Conservation (phyloP, 768 basidiomycete genomes). For the Tulasnella calospora region DNA sequence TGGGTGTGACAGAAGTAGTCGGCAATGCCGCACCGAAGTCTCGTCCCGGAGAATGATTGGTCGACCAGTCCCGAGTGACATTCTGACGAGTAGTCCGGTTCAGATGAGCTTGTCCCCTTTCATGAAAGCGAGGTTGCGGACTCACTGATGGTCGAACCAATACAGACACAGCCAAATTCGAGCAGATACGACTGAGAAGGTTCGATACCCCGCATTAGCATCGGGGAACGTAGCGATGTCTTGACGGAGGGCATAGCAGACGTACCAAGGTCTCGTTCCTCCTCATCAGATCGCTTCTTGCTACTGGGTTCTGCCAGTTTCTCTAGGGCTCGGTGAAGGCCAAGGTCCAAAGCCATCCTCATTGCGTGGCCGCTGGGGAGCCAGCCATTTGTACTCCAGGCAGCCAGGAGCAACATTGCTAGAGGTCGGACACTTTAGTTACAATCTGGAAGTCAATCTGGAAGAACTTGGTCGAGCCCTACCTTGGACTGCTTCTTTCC, state of each 20-base stretch:
- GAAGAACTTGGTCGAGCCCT: conserved; percentile 27
- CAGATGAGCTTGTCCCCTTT: not conserved
- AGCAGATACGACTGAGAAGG: conserved; percentile 69
- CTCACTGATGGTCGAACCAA: conserved; percentile 94
- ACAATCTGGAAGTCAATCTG: not conserved
- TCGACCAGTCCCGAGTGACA: conserved; percentile 87
- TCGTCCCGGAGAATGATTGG: conserved; percentile 89
- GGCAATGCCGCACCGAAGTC: conserved; percentile 77
- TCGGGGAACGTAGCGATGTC: not conserved
- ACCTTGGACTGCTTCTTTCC: conserved; percentile 95
- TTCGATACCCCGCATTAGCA: not conserved
- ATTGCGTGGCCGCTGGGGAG: conserved; percentile 92
- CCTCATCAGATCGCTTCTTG: conserved; percentile 58
- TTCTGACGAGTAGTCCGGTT: conserved; percentile 44
- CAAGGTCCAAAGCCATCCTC: conserved; percentile 92
- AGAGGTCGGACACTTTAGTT: conserved; percentile 21
- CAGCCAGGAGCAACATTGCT: conserved; percentile 89
- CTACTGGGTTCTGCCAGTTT: conserved; percentile 69
- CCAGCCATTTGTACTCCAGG: conserved; percentile 94
- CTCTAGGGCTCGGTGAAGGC: conserved; percentile 86
- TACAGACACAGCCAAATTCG: conserved; percentile 93
- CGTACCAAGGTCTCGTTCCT: conserved; percentile 77
- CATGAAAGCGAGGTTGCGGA: not conserved
- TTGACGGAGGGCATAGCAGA: not conserved
- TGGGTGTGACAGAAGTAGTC: conserved; percentile 72